Percentiles rank a stretch among this genome's conserved stretches.
These are phyloP conservation scores for Hypericum perforatum DNA, from an alignment of 345 rosid genomes.

Conservation along the genomic window DNA sequence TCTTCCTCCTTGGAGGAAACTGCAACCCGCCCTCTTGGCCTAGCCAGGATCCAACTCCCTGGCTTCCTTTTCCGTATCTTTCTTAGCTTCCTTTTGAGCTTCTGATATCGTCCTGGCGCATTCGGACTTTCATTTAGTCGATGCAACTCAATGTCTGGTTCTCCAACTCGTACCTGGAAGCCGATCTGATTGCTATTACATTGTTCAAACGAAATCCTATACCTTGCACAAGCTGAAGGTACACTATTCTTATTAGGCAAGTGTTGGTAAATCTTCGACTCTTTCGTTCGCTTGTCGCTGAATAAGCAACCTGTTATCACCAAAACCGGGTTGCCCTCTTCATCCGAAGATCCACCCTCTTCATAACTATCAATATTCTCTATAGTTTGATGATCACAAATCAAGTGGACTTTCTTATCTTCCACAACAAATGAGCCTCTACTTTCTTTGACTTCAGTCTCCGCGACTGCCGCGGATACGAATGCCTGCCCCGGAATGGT, in stretches of 20 bases:
- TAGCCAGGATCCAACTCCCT: conserved; percentile 25
- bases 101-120: conserved; percentile 13
- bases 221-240: conserved; percentile 28
- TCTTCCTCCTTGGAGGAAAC: conserved; percentile 34
- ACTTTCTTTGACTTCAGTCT: conserved; percentile 60
- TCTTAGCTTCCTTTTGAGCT: conserved; percentile 22
- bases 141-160: conserved; percentile 17
- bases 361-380: conserved; percentile 30
- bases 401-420: conserved; percentile 25
- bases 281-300: conserved; percentile 21
- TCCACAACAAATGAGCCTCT: conserved; percentile 51
- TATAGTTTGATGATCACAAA: conserved; percentile 42
- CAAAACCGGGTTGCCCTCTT: conserved; percentile 19
- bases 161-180: conserved; percentile 39
- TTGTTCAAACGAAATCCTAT: conserved; percentile 45
- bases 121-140: conserved; percentile 12
- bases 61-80: conserved; percentile 24
- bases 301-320: conserved; percentile 40
- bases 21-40: conserved; percentile 26
- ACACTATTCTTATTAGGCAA: conserved; percentile 8
- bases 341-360: conserved; percentile 18
- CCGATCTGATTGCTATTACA: conserved; percentile 35
- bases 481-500: conserved; percentile 47
- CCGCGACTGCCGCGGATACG: conserved; percentile 48
- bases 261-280: conserved; percentile 13